Evolutionary conservation across 106 monocot species (phyloP).

Genomic region (Hemerocallis citrina): DNA sequence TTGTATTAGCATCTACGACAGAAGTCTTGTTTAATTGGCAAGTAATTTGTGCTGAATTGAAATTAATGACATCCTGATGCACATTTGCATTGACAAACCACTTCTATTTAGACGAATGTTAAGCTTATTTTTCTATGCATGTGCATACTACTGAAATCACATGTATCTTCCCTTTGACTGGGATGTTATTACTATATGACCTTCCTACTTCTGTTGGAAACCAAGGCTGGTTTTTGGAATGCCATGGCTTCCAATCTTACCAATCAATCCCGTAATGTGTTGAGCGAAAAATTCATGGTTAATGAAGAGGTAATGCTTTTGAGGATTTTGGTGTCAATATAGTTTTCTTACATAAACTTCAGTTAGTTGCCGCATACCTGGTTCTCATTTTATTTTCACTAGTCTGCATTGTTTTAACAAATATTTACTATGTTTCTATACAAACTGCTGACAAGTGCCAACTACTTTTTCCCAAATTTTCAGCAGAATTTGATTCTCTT

Average conservation of each 20-base stretch:
- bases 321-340: background rate
- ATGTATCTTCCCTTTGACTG: background rate
- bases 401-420: background rate
- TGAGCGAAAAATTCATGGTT: constrained; percentile 85
- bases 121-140: too few relatives aligned
- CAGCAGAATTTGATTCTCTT: background rate
- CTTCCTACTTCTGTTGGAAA: background rate
- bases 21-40: constrained; percentile 69
- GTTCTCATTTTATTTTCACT: background rate
- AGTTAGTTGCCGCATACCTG: too few relatives aligned
- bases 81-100: too few relatives aligned
- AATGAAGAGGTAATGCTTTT: constrained; percentile 62
- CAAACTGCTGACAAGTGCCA: background rate
- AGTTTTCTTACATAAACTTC: background rate
- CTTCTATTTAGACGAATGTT: too few relatives aligned
- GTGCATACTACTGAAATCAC: too few relatives aligned
- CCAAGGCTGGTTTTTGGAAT: constrained; percentile 91
- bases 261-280: constrained; percentile 78
- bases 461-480: background rate
- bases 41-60: background rate
- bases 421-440: background rate
- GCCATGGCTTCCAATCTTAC: constrained; percentile 90
- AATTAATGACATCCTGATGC: too few relatives aligned
- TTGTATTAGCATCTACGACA: constrained; percentile 60
- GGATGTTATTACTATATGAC: background rate